These are phyloP conservation scores for Rhizopus sp. DNA, from an alignment of 371 early-diverging fungal species.

Conservation along the genomic window DNA sequence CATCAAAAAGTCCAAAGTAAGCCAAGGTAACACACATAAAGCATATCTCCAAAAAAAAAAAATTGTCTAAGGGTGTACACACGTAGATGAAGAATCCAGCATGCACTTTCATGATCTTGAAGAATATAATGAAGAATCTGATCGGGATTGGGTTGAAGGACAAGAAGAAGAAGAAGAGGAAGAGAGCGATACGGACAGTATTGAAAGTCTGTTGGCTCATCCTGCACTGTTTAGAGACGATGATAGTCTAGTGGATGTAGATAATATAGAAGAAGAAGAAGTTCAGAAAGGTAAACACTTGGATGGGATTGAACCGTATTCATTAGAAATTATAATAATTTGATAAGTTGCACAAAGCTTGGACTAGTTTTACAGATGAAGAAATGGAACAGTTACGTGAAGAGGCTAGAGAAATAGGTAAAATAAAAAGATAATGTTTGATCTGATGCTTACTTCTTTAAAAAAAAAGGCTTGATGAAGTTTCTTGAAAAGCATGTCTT, in stretches of 20 bases:
- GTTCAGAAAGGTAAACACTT: neutral
- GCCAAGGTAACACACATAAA: slow-evolving; percentile 6
- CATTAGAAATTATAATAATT: neutral
- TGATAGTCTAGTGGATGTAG: slow-evolving; percentile 29
- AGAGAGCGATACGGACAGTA: slow-evolving; percentile 23
- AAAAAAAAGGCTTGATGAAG: slow-evolving; percentile 35
- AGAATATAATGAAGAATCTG: slow-evolving; percentile 50
- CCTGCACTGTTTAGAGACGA: slow-evolving; percentile 35
- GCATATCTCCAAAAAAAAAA: neutral
- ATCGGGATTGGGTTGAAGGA: slow-evolving; percentile 48
- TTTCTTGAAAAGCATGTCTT: slow-evolving; percentile 61
- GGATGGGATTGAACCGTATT: neutral
- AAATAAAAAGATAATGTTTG: neutral
- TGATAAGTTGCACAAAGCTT: slow-evolving; percentile 21
- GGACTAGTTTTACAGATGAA: slow-evolving; percentile 42
- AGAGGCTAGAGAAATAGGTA: slow-evolving; percentile 40
- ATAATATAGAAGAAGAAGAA: slow-evolving; percentile 35
- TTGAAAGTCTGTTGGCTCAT: slow-evolving; percentile 24
- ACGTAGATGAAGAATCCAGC: neutral
- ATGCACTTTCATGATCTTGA: slow-evolving; percentile 27
- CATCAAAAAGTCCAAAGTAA: slow-evolving; percentile 10
- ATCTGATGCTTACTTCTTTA: neutral
- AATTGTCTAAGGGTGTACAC: neutral
- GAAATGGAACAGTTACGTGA: slow-evolving; percentile 36
- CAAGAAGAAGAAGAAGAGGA: slow-evolving; percentile 8